These are phyloP conservation scores for Colletotrichum lentis DNA, from an alignment of 2,329 filamentous ascomycete species.

Conservation along the genomic window DNA sequence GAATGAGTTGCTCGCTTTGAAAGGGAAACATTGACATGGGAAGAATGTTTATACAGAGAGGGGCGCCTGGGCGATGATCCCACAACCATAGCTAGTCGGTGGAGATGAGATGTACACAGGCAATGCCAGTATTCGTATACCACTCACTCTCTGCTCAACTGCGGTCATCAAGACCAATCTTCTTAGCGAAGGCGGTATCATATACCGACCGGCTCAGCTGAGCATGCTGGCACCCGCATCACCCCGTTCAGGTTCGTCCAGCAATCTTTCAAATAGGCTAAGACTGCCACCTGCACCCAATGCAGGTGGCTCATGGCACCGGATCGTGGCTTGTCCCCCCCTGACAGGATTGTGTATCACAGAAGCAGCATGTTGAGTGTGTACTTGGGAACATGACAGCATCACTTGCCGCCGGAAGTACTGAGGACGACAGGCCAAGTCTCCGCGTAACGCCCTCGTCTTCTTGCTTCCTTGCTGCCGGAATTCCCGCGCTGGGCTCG, in stretches of 20 bases:
- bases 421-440: neutral
- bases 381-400: constrained; percentile 5
- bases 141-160: neutral
- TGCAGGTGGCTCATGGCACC: neutral
- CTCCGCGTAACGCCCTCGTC: constrained; percentile 15
- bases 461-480: neutral
- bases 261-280: neutral
- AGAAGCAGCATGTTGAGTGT: constrained; percentile 17
- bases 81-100: neutral
- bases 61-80: neutral
- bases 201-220: constrained; percentile 18
- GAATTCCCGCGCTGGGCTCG: constrained; percentile 3
- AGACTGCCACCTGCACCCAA: neutral
- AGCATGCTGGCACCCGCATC: constrained; percentile 19
- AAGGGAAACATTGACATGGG: neutral
- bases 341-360: constrained; percentile 6
- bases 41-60: neutral
- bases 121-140: neutral
- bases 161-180: constrained; percentile 24
- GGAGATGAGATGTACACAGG: constrained; percentile 6
- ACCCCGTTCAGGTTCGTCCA: neutral
- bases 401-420: constrained; percentile 1
- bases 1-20: neutral
- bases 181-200: neutral
- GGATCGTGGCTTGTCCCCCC: constrained; percentile 22